A percentile compares a stretch with the other conserved stretches of the same genome.
These are phyloP conservation scores for Alternaria sp. DNA, from an alignment of 2,329 filamentous ascomycete genomes.

Conservation along the genomic window DNA sequence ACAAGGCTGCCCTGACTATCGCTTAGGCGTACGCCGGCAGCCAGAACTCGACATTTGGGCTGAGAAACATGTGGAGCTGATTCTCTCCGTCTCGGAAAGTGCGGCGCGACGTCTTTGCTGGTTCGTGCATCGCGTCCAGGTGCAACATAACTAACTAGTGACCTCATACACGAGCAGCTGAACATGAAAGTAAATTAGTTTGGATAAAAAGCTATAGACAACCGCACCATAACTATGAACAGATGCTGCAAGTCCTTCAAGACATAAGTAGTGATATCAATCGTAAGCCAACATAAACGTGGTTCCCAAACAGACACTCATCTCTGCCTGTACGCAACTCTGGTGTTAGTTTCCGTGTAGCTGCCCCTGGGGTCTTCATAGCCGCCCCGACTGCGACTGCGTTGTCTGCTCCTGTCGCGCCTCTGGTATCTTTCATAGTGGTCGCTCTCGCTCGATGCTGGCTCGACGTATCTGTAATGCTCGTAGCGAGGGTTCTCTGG, in stretches of 20 bases:
- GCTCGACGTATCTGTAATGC: slow-evolving; percentile 56
- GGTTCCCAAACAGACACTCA: neutral
- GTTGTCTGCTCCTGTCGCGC: slow-evolving; percentile 32
- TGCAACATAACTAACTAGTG: slow-evolving; percentile 3
- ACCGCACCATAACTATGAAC: neutral
- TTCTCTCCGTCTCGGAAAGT: neutral
- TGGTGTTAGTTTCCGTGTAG: slow-evolving; percentile 39
- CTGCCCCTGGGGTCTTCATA: slow-evolving; percentile 36
- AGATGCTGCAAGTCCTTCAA: neutral
- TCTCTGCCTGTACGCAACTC: slow-evolving; percentile 34
- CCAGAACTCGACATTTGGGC: slow-evolving; percentile 10
- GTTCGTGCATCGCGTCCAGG: neutral
- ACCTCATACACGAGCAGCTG: slow-evolving; percentile 3
- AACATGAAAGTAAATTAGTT: neutral
- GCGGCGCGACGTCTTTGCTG: slow-evolving; percentile 4
- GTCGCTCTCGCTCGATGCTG: slow-evolving; percentile 41
- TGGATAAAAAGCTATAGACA: neutral
- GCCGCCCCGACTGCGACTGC: slow-evolving; percentile 41
- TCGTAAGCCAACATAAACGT: neutral
- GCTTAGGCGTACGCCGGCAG: slow-evolving; percentile 14
- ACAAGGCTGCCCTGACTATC: slow-evolving; percentile 20
- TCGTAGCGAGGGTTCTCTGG: slow-evolving; percentile 51
- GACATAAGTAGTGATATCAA: neutral
- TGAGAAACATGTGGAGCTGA: slow-evolving; percentile 7
- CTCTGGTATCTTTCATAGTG: slow-evolving; percentile 33